Evolutionary conservation across 2,329 filamentous ascomycete genomes (phyloP), one percentile per base, ranked within the genome.

Genomic region (Sordariomycetes sp.): DNA sequence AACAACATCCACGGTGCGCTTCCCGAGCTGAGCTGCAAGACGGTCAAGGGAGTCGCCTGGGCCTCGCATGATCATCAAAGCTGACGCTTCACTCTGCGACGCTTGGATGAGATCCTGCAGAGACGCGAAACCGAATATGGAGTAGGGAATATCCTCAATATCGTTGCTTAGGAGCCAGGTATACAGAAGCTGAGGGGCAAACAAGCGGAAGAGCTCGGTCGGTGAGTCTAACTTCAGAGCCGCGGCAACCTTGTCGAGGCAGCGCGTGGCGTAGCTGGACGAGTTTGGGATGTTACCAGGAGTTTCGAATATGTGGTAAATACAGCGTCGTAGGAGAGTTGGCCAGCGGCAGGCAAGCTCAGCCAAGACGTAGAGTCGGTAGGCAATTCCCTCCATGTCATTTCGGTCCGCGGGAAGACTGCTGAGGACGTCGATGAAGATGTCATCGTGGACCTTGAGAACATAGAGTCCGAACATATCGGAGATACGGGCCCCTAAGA

Each of bases 291-390:
- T 82, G 59, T 85, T 84, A 1, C 88, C 90, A 1, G 92, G 89
- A 0, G 88, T 90, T 69, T 97, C 94, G 64, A 97, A 96, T 24
- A 97, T 91, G 69, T 94, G 88, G 69, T 97, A 99, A 20, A 96
- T 88, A 63, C 90, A 91, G 62, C 88, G 85, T 56, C 92, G 86
- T 51, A 97, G 78, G 22, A 97, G 77, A 0, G 92, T 96, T 60
- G 90, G 86, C 89, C 93, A 97, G 55, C 78, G 75, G 34, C 90
- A 89, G 25, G 89, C 94, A 59, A 99, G 74, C 58, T 85, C 84
- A 1, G 88, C 83, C 12, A 97, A 74, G 10, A 90, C 82, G 61
- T 89, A 82, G 2, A 97, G 74, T 6, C 94, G 86, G 62, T 96
- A 81, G 0, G 90, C 89, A 63, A 97, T 93, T 0, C 91, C 93